Conservation (phyloP, 192 early-diverging fungal genomes). For the Radiomyces spectabilis region DNA sequence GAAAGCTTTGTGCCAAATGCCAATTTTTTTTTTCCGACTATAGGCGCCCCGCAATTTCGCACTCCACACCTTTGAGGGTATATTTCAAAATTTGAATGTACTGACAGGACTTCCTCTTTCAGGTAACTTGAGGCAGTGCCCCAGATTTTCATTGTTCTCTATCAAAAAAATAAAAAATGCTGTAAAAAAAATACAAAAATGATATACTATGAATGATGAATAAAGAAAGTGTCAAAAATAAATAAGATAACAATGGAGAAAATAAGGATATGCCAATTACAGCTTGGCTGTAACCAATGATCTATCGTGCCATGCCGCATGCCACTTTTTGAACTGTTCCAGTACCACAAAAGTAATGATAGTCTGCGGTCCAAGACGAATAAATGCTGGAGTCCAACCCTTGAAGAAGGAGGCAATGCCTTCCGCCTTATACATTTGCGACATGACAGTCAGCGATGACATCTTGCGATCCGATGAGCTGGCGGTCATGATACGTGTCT, state of each 20-base stretch:
- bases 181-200: too few relatives aligned
- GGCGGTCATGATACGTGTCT: conserved; percentile 81
- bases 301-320: conserved; percentile 2
- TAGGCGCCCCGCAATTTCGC: too few relatives aligned
- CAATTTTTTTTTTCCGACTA: too few relatives aligned
- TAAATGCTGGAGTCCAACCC: conserved; percentile 79
- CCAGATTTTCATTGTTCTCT: too few relatives aligned
- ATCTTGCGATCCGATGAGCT: conserved; percentile 25
- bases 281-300: not conserved
- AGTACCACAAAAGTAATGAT: conserved; percentile 79
- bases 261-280: not conserved
- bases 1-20: too few relatives aligned
- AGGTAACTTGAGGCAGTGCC: too few relatives aligned
- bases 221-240: not conserved
- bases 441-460: conserved; percentile 31
- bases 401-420: conserved; percentile 67
- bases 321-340: conserved; percentile 57
- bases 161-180: too few relatives aligned
- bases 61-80: too few relatives aligned
- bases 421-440: conserved; percentile 55
- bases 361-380: conserved; percentile 78
- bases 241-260: too few relatives aligned
- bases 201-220: not conserved
- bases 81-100: too few relatives aligned
- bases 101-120: too few relatives aligned